Evolutionary conservation across 2,329 filamentous ascomycete species (phyloP).

Genomic region (Epichloe uncinata): DNA sequence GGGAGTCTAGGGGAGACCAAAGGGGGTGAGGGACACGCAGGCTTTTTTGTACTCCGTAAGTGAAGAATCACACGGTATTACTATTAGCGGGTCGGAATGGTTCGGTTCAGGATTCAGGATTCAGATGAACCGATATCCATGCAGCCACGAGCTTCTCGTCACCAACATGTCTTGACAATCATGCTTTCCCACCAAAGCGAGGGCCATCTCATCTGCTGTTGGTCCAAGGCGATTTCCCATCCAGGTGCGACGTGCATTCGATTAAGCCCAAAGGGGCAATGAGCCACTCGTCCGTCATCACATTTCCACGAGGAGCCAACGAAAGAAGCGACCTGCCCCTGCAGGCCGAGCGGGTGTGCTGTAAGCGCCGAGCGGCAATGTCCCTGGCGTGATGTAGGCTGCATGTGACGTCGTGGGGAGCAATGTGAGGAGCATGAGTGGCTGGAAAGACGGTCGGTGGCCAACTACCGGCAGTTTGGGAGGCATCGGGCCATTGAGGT

Average conservation of each 20-base stretch:
- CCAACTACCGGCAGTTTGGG: no score
- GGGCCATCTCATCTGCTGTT: constrained; percentile 2
- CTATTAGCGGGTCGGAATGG: not conserved
- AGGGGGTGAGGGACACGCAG: not conserved
- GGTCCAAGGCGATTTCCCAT: not conserved
- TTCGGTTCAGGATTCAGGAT: not conserved
- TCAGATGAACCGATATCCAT: not conserved
- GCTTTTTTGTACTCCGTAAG: not conserved
- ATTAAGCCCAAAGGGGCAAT: constrained; percentile 2
- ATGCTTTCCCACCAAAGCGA: not conserved
- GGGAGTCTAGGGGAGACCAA: no score
- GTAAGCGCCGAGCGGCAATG: constrained; percentile 4
- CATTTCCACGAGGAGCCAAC: not conserved
- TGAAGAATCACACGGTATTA: not conserved
- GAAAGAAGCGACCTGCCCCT: not conserved
- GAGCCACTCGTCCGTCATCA: not conserved
- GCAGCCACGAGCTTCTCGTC: not conserved
- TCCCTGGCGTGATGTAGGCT: constrained; percentile 1
- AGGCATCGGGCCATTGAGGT: no score
- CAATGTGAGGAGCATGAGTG: no score
- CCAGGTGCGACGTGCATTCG: not conserved
- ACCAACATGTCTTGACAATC: not conserved
- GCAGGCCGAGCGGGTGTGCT: not conserved
- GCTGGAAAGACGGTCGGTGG: no score
- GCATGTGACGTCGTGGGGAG: constrained; percentile 4